A percentile compares a stretch with the other conserved stretches of the same genome.
Conservation (phyloP, 257 asterid genomes). For the Solanum ahanhuiri region DNA sequence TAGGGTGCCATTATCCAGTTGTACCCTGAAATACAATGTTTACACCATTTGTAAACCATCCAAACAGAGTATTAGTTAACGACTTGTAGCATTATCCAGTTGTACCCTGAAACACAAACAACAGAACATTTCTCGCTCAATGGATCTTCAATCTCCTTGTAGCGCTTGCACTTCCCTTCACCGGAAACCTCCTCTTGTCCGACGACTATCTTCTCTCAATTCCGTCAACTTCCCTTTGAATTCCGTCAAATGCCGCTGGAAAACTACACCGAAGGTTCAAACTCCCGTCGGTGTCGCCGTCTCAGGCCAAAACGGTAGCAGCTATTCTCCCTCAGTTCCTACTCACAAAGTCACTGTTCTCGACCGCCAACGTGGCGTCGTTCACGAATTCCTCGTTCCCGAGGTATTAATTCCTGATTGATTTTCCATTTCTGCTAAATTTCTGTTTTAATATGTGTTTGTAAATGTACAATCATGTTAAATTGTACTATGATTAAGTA, state of each 20-base stretch:
- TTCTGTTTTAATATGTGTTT: not conserved
- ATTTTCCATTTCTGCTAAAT: not conserved
- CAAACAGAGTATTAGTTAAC: not conserved
- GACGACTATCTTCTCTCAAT: not conserved
- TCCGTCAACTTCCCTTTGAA: not conserved
- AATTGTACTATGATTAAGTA: not conserved
- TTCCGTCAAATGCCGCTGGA: not conserved
- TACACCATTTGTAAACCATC: not conserved
- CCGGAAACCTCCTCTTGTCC: not conserved
- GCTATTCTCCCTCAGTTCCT: slow-evolving; percentile 12
- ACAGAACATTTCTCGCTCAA: not conserved
- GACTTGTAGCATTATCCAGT: not conserved
- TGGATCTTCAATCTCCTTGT: slow-evolving; percentile 16
- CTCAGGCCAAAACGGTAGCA: slow-evolving; percentile 3
- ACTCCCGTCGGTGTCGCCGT: slow-evolving; percentile 1
- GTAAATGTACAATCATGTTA: not conserved
- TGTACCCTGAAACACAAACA: not conserved
- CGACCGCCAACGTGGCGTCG: slow-evolving; percentile 23
- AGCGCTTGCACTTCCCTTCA: slow-evolving; percentile 2
- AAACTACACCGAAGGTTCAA: slow-evolving; percentile 9
- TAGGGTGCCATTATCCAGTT: too few species aligned
- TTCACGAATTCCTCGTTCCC: slow-evolving; percentile 26
- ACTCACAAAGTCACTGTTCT: slow-evolving; percentile 29
- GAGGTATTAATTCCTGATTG: slow-evolving; percentile 9
- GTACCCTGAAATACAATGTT: too few species aligned